Conservation (phyloP, 2,329 filamentous ascomycete genomes). For the Microdochium paspali region DNA sequence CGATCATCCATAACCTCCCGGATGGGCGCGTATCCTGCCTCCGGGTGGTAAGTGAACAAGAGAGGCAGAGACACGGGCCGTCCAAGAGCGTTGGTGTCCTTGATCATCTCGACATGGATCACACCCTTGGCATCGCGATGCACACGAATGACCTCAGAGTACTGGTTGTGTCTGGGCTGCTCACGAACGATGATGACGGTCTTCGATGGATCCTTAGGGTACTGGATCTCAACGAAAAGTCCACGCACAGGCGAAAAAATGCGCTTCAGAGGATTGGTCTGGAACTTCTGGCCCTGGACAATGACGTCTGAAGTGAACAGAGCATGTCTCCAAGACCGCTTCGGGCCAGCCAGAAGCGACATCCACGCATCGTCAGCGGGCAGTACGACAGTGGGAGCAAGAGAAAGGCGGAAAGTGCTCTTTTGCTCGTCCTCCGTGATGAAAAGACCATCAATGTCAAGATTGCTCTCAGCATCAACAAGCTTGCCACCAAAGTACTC, state of each 20-base stretch:
- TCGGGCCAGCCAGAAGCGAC: slow-evolving; percentile 73
- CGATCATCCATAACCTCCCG: slow-evolving; percentile 91
- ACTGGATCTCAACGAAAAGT: slow-evolving; percentile 77
- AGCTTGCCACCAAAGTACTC: slow-evolving; percentile 95
- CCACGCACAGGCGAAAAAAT: slow-evolving; percentile 82
- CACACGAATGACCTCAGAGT: slow-evolving; percentile 81
- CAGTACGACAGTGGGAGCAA: slow-evolving; percentile 61
- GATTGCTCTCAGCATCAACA: slow-evolving; percentile 59
- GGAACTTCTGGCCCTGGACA: slow-evolving; percentile 91
- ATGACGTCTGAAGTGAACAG: slow-evolving; percentile 90
- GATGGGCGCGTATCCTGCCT: slow-evolving; percentile 95
- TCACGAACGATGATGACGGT: slow-evolving; percentile 84
- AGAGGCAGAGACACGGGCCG: slow-evolving; percentile 76
- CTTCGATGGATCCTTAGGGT: slow-evolving; percentile 74
- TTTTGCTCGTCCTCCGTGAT: slow-evolving; percentile 72
- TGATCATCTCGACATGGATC: slow-evolving; percentile 83
- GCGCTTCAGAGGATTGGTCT: slow-evolving; percentile 89
- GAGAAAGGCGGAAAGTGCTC: slow-evolving; percentile 75
- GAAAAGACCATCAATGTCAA: slow-evolving; percentile 78
- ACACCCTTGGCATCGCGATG: slow-evolving; percentile 66
- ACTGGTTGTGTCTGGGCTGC: slow-evolving; percentile 75
- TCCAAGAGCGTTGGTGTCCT: slow-evolving; percentile 80
- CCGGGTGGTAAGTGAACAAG: slow-evolving; percentile 86
- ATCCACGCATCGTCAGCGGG: slow-evolving; percentile 80
- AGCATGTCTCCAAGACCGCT: slow-evolving; percentile 88